Percentiles rank a stretch among this genome's conserved stretches.
Evolutionary conservation across 306 rosid species (phyloP).

Genomic region (Ammopiptanthus mongolicus): DNA sequence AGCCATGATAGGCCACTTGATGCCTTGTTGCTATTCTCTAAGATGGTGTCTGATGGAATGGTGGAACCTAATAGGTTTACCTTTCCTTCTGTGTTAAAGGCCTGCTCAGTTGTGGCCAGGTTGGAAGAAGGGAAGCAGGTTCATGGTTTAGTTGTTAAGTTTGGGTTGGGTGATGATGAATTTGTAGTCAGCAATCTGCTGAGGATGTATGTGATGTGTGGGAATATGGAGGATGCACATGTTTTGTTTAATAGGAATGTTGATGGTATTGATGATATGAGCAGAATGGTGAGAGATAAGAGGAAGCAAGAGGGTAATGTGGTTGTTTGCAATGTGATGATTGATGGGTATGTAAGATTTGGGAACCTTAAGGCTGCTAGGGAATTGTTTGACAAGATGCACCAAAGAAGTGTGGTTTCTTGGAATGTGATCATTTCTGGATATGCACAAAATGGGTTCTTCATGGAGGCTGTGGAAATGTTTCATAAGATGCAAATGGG

Average conservation of each 20-base stretch:
- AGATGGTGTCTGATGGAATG: slow-evolving; percentile 44
- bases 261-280: slow-evolving; percentile 14
- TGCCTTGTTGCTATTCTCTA: slow-evolving; percentile 41
- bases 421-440: slow-evolving; percentile 79
- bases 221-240: slow-evolving; percentile 49
- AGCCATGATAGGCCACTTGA: slow-evolving; percentile 25
- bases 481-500: slow-evolving; percentile 56
- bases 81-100: slow-evolving; percentile 70
- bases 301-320: slow-evolving; percentile 53
- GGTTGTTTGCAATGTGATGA: slow-evolving; percentile 68
- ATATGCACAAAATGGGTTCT: slow-evolving; percentile 60
- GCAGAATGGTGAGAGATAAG: slow-evolving; percentile 18
- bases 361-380: slow-evolving; percentile 48
- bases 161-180: slow-evolving; percentile 52
- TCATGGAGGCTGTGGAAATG: slow-evolving; percentile 52
- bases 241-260: slow-evolving; percentile 46
- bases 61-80: slow-evolving; percentile 61
- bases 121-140: slow-evolving; percentile 58
- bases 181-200: slow-evolving; percentile 60
- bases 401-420: slow-evolving; percentile 61
- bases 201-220: slow-evolving; percentile 71
- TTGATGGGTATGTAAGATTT: slow-evolving; percentile 55
- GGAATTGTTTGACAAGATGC: slow-evolving; percentile 54
- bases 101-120: slow-evolving; percentile 44
- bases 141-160: slow-evolving; percentile 66